phyloP scores from a whole-genome alignment of 2,329 filamentous ascomycete genomes.

The Hymenoscyphus scutula region DNA sequence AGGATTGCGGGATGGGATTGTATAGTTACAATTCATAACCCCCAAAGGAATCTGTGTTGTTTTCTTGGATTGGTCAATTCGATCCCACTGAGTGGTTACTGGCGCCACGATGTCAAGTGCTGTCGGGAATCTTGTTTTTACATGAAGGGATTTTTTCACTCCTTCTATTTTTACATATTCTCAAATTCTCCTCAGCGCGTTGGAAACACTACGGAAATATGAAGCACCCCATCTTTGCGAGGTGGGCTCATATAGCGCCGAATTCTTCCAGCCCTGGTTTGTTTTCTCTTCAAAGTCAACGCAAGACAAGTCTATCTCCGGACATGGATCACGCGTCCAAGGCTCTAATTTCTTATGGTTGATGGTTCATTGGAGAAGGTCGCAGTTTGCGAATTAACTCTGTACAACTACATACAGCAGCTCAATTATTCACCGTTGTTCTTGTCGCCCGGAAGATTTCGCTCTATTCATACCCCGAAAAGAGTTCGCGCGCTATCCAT shows the following conservation, averaged over 20 bases:
- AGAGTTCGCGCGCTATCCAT: background rate
- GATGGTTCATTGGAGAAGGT: background rate
- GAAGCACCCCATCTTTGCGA: background rate
- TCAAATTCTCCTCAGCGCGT: background rate
- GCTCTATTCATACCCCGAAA: background rate
- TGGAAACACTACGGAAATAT: no score
- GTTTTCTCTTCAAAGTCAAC: background rate
- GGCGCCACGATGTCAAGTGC: background rate
- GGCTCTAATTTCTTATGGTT: background rate
- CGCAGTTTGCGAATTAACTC: no score
- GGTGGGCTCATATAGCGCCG: background rate
- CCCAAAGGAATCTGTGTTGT: background rate
- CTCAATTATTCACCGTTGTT: background rate
- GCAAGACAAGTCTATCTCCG: constrained; percentile 3
- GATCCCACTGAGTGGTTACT: background rate
- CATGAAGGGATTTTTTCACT: background rate
- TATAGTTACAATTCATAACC: background rate
- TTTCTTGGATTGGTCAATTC: background rate
- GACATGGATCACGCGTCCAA: background rate
- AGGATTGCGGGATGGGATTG: constrained; percentile 3
- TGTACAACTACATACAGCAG: background rate
- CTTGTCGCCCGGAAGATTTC: background rate
- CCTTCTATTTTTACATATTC: background rate
- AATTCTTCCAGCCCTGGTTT: no score
- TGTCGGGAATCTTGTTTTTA: background rate